Evolutionary conservation across 331 rosid species (phyloP), one percentile per base, ranked within the genome.

Genomic region (Dryas integrifolia): DNA sequence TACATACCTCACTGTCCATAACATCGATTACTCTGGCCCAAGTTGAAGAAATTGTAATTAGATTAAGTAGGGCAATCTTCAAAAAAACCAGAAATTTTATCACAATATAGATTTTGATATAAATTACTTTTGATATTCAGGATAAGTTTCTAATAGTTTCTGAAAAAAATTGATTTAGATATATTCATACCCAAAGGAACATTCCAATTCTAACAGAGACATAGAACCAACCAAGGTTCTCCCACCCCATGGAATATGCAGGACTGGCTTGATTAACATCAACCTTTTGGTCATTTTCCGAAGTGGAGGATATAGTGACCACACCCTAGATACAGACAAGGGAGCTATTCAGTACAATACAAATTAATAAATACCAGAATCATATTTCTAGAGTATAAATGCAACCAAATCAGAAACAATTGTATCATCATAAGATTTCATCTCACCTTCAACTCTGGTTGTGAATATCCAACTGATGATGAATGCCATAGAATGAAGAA

Each of bases 11-110:
- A 51, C 53, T 87, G 73, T 95, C 93, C 97, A 89, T 91, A 55
- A 95, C 92, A 69, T 95, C 98, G 70, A 89, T 89, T n/a, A 95
- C 85, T 80, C 98, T 89, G 72, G 98, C 97, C 97, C 98, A 94
- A 40, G 97, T 94, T 50, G 96, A 94, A 40, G 98, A 91, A 82
- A 91, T 89, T 70, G 98, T 91, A 52, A 94, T 88, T 75, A 94
- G 81, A 86, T 94, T 94, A 74, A 94, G 96, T 79, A 94, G 78
- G 79, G 90, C 87, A 85, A 94, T 89, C 98, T 94, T 78, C 79
- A 79, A 63, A 78, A 72, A 75, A 57, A 65, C 72, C 70, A 67
- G 18, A n/a, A 45, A 55, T 79, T 66, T 5, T 11, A 65, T 76
- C 53, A 77, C 5, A 40, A 59, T 40, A 47, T 44, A 44, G 11